Base-by-base conservation (phyloP, 306 rosid genomes). In the Leucaena leucocephala region DNA sequence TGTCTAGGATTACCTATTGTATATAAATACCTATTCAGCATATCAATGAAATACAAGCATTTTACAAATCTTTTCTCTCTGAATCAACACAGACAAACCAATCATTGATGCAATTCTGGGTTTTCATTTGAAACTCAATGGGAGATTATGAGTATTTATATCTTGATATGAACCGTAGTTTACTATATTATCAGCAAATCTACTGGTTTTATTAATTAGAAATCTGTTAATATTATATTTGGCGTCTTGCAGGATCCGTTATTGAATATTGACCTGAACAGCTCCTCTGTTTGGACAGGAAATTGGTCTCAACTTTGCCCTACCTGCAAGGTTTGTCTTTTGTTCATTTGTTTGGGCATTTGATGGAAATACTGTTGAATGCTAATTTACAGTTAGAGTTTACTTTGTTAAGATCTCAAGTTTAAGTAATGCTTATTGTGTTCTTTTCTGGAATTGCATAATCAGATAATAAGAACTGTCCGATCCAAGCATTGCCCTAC, bases 241-340 rank as follows among this genome's bases (percentile, higher is more conserved):
- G 69, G 65, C 71, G 57, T 67, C 81, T 68, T 86, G 78, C 90
- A 95, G 98, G 98, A 92, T 83, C 93, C 89, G 55, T 85, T 93
- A 71, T 86, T 90, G 89, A 88, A 89, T 76, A 92, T 95, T 78
- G 97, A 92, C 78, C 80, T 88, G 81, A 90, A 90, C 85, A 86
- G 76, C 69, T 87, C 98, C 78, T 80, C 95, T 38, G 89, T 87
- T 63, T 95, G 96, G 98, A 77, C 59, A 59, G 98, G 98, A 82
- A 92, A 95, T 82, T 95, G 98, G 98, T 95, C 98, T 83, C 98
- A 95, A 82, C 91, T 95, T 76, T 92, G 98, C 73, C 98, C 97
- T 67, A 91, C 98, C 73, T 92, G 98, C 97, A 95, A 92, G 98
- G 98, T 95, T 85, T 77, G 57, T 75, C 72, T 58, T 16, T 52